Percentiles rank a stretch among this genome's conserved stretches.
Conservation (phyloP, 805 yeast genomes). For the Yueomyces sinensis region DNA sequence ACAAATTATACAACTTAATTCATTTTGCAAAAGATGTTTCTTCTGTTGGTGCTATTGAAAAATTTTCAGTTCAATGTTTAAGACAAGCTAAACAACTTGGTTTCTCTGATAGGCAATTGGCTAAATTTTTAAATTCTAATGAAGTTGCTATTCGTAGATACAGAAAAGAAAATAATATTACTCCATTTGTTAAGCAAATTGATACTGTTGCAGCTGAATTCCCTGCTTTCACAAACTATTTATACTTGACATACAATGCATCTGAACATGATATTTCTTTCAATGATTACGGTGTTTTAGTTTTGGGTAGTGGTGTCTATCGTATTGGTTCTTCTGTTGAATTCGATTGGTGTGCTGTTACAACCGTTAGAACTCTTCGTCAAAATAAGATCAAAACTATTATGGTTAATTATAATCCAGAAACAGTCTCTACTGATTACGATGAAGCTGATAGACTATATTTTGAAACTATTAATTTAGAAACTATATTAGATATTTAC, state of each 20-base stretch:
- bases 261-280: conserved; percentile 77
- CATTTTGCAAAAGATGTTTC: conserved; percentile 52
- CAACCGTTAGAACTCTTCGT: conserved; percentile 89
- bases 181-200: conserved; percentile 91
- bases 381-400: conserved; percentile 78
- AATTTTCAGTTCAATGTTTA: conserved; percentile 48
- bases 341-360: conserved; percentile 98
- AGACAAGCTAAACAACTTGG: conserved; percentile 93
- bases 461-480: conserved; percentile 89
- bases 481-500: conserved; percentile 88
- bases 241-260: conserved; percentile 91
- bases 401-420: conserved; percentile 97
- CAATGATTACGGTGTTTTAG: conserved; percentile 89
- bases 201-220: conserved; percentile 99
- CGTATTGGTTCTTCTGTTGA: conserved; percentile 98
- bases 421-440: conserved; percentile 96
- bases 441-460: conserved; percentile 96
- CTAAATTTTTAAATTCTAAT: conserved; percentile 73
- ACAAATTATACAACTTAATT: conserved; percentile 68
- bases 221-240: conserved; percentile 91
- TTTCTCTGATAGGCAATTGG: conserved; percentile 93
- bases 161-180: conserved; percentile 74
- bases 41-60: conserved; percentile 38
- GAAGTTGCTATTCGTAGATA: conserved; percentile 86
- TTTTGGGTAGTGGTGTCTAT: conserved; percentile 95